Conservation (phyloP, 2,329 filamentous ascomycete genomes). For the Colletotrichum sp. region DNA sequence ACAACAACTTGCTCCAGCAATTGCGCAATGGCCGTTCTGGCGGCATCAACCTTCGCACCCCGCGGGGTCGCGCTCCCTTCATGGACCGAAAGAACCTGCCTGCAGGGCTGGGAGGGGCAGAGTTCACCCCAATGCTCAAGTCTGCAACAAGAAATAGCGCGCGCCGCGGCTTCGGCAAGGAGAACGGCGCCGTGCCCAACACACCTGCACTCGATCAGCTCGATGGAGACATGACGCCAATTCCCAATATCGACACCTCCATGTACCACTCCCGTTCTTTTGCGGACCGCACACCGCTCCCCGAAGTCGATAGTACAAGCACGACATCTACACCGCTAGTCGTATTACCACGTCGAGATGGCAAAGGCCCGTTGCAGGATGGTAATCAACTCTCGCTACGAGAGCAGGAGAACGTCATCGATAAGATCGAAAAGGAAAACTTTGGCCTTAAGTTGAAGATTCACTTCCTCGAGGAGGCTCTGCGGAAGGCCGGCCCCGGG, state of each 20-base stretch:
- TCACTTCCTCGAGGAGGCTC: slow-evolving; percentile 90
- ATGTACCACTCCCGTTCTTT: slow-evolving; percentile 70
- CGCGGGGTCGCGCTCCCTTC: slow-evolving; percentile 74
- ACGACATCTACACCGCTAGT: slow-evolving; percentile 82
- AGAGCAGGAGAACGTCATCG: slow-evolving; percentile 94
- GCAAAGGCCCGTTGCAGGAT: slow-evolving; percentile 75
- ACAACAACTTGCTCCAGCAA: slow-evolving; percentile 77
- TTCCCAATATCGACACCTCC: slow-evolving; percentile 77
- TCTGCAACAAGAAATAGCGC: slow-evolving; percentile 75
- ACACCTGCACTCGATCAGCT: slow-evolving; percentile 75
- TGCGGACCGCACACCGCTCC: slow-evolving; percentile 70
- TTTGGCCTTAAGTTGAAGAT: slow-evolving; percentile 97
- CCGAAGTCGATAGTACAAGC: slow-evolving; percentile 79
- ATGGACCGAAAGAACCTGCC: slow-evolving; percentile 75
- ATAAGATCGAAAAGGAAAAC: slow-evolving; percentile 97
- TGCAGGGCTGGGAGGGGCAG: slow-evolving; percentile 67
- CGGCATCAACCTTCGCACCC: slow-evolving; percentile 71
- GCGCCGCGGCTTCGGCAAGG: slow-evolving; percentile 63
- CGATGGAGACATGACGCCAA: slow-evolving; percentile 74
- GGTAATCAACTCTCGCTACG: slow-evolving; percentile 90
- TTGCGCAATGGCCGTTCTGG: slow-evolving; percentile 69
- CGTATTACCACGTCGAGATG: slow-evolving; percentile 66
- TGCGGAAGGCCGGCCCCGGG: slow-evolving; percentile 85
- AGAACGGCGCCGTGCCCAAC: slow-evolving; percentile 62
- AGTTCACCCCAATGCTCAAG: slow-evolving; percentile 95